Conservation (phyloP, 1,284 basidiomycete species). For the Trametes polyzona region DNA sequence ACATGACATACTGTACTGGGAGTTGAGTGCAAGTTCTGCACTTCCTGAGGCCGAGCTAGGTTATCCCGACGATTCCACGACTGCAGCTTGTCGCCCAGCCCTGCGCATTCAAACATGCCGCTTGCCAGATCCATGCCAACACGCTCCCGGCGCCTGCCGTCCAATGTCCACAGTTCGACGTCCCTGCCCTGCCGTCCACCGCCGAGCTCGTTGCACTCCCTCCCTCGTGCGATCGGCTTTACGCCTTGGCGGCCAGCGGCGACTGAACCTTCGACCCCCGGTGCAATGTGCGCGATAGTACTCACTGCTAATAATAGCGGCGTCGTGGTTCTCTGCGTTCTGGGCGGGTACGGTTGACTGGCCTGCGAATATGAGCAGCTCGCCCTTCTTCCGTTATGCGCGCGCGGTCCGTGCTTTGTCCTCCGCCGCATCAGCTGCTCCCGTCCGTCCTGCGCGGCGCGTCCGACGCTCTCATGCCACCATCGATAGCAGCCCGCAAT, state of each 20-base stretch:
- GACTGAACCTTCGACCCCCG: conserved; percentile 13
- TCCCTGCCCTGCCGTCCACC: conserved; percentile 1
- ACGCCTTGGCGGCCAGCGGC: not conserved
- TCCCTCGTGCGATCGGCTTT: conserved; percentile 2
- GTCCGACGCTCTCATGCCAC: conserved; percentile 4
- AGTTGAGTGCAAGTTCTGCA: not conserved
- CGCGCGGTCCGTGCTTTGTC: conserved; percentile 15
- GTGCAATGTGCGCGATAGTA: not conserved
- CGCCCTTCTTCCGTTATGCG: conserved; percentile 14
- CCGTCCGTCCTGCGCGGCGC: not conserved
- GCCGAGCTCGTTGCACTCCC: not conserved
- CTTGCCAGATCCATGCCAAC: conserved; percentile 13
- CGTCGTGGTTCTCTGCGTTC: conserved; percentile 2
- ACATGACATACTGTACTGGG: not conserved
- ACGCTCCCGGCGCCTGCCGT: conserved; percentile 1
- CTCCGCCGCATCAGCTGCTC: conserved; percentile 4
- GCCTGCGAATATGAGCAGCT: conserved; percentile 6
- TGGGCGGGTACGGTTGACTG: not conserved
- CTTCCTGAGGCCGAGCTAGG: conserved; percentile 23
- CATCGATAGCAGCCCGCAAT: conserved; percentile 14
- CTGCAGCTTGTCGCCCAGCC: conserved; percentile 8
- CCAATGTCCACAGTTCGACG: not conserved
- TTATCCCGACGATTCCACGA: conserved; percentile 25
- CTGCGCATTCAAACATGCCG: conserved; percentile 10
- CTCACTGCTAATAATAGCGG: conserved; percentile 14